Base-by-base conservation (phyloP, 129 eudicot genomes). In the Sambucus nigra region DNA sequence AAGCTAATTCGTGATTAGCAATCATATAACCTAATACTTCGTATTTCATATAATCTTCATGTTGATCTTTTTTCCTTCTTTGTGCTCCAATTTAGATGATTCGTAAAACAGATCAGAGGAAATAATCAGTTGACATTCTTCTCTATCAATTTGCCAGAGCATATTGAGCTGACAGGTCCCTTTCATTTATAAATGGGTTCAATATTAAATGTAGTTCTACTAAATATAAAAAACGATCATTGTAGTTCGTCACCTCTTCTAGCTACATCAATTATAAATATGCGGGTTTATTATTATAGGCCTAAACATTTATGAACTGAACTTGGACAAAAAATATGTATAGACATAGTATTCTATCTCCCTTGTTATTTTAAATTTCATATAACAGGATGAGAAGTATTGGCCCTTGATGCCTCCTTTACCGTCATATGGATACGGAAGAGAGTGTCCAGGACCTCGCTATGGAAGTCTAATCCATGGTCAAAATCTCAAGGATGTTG, bases 401-500 rank as follows among this genome's bases (percentile, higher is more conserved):
- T 84, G 94, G 94, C 64, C 85, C 11, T 49, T 84, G 54, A 76
- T 84, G 94, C 81, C 88, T 55, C 88, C 94, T 39, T 73, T 84
- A 71, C 94, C 94, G 46, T 84, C 94, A 8, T 84, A 84, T 62
- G 94, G 94, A 14, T 73, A 80, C 58, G 94, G 94, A 53, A 80
- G 94, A 65, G 94, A 84, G 51, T 74, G 48, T 57, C 79, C 82
- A 25, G 94, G 94, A 26, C 82, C 94, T 19, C 84, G 94, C 3
- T 84, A 84, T 64, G 94, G 94, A 57, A 84, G 94, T 41, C 72
- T 84, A 47, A 84, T 84, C 53, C 94, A 84, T 47, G 94, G 94
- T 29, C 94, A 84, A 51, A 84, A 84, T 56, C 77, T 84, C 40
- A 76, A 65, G 52, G 88, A 84, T 55, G 80, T 84, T n/a, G 84